These are phyloP conservation scores for Paraconiothyrium sp. DNA, from an alignment of 2,329 filamentous ascomycete species.

Conservation along the genomic window DNA sequence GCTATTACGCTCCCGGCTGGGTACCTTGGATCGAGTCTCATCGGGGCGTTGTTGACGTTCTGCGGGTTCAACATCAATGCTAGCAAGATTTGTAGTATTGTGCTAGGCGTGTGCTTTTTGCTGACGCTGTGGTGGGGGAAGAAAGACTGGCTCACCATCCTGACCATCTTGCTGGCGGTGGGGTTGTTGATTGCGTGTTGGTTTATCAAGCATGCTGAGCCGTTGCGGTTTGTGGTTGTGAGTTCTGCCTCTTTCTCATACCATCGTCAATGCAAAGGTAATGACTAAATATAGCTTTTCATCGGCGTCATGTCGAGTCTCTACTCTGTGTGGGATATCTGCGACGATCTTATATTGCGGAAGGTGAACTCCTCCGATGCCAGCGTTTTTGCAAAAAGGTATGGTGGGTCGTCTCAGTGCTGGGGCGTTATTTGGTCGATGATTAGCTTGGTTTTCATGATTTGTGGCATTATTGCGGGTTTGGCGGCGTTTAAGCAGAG, in stretches of 20 bases:
- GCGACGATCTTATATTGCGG: conserved; percentile 80
- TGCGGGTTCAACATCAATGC: conserved; percentile 84
- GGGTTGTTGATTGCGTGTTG: conserved; percentile 77
- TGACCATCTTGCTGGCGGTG: conserved; percentile 74
- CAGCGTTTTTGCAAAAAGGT: conserved; percentile 79
- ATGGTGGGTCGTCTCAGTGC: conserved; percentile 81
- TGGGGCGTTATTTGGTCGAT: conserved; percentile 84
- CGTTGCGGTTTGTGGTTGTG: conserved; percentile 75
- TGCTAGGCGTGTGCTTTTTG: conserved; percentile 76
- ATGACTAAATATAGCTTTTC: conserved; percentile 64
- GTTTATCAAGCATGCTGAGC: conserved; percentile 81
- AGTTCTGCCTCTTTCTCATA: conserved; percentile 40
- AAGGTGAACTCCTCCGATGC: conserved; percentile 85
- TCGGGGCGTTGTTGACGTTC: conserved; percentile 80
- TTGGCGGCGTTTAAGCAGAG: conserved; percentile 79
- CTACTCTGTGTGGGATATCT: conserved; percentile 87
- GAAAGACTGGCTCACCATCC: conserved; percentile 78
- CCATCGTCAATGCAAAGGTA: too few species aligned
- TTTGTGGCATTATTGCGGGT: conserved; percentile 76
- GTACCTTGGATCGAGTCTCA: conserved; percentile 79
- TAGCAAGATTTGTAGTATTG: conserved; percentile 79
- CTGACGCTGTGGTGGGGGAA: conserved; percentile 85
- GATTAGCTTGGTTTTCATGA: conserved; percentile 76
- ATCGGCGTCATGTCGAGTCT: conserved; percentile 84
- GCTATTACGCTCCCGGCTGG: conserved; percentile 79